Evolutionary conservation across 441 rosid genomes (phyloP).

Genomic region (Lepidium campestre): DNA sequence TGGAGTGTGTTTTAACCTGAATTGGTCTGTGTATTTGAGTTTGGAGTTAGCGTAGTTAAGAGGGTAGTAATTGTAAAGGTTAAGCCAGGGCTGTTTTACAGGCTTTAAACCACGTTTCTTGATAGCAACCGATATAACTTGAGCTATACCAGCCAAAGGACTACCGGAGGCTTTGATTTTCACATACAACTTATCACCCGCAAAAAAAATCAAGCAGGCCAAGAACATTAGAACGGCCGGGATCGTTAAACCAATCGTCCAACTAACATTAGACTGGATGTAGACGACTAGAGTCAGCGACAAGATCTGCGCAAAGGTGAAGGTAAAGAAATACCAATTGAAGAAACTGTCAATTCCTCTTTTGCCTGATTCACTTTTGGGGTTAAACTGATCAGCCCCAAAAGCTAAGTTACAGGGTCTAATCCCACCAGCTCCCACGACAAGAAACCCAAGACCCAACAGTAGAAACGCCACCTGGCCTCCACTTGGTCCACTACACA

Average conservation of each 20-base stretch:
- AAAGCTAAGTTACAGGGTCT: slow-evolving; percentile 75
- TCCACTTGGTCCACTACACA: slow-evolving; percentile 43
- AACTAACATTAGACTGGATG: slow-evolving; percentile 64
- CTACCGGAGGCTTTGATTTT: slow-evolving; percentile 67
- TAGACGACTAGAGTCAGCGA: slow-evolving; percentile 62
- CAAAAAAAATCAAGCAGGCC: slow-evolving; percentile 43
- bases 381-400: slow-evolving; percentile 79
- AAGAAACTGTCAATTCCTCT: slow-evolving; percentile 69
- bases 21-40: slow-evolving; percentile 63
- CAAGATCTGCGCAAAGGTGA: slow-evolving; percentile 64
- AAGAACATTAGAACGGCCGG: slow-evolving; percentile 58
- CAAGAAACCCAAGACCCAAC: slow-evolving; percentile 48
- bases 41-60: slow-evolving; percentile 48
- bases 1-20: slow-evolving; percentile 37
- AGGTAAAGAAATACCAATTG: slow-evolving; percentile 79
- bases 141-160: slow-evolving; percentile 57
- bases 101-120: slow-evolving; percentile 52
- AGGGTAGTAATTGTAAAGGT: slow-evolving; percentile 48
- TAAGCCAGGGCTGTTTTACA: slow-evolving; percentile 43
- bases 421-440: slow-evolving; percentile 66
- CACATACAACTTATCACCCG: slow-evolving; percentile 59
- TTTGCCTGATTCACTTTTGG: slow-evolving; percentile 58
- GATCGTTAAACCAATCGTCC: slow-evolving; percentile 66
- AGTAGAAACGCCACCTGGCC: slow-evolving; percentile 59
- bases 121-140: slow-evolving; percentile 49